Base-by-base conservation (phyloP, 495 filamentous ascomycete species). In the Antarctomyces pellizariae region DNA sequence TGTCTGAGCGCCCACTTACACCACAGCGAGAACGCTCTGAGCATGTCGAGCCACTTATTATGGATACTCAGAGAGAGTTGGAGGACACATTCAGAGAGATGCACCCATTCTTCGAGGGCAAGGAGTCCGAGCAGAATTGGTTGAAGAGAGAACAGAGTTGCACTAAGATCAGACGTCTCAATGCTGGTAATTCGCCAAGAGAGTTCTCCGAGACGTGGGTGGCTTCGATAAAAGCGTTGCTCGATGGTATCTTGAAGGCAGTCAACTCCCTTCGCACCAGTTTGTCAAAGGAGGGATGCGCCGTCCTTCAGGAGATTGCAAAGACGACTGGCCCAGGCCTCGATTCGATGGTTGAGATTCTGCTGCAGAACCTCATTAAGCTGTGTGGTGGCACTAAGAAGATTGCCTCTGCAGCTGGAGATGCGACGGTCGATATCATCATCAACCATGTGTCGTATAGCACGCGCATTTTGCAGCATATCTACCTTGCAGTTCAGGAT, bases 101-200 rank as follows among this genome's bases (percentile, higher is more conserved):
- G 79, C 52, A 66, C 16, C 57, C 57, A 17, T 59, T 54, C 40
- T 95, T 95, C 37, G 80, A 93, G 35, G 84, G 83, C 20, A 78
- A 62, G 39, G 86, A 97, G 49, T 67, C 74, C 0, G 86, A 95
- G 39, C 57, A 71, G 14, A 97, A 97, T 39, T 97, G 86, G 82
- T 39, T 71, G 38, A 63, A 67, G 28, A 62, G 89, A 43, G 84
- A 93, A 37, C 72, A 82, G 50, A 71, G 59, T 39, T 56, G 75
- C 14, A 57, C 61, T 11, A 77, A 74, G 30, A 46, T 95, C 6
- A 69, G 84, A 16, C 63, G 68, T 35, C 55, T 95, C 10, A 67
- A 71, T 5, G 68, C 67, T 26, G 86, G 86, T 22, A 97, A 95
- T 46, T 77, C 72, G 3, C 69, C 75, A 4, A 60, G 66, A 10